Conservation (phyloP, 805 yeast species). For the Schizosaccharomyces japonicus region DNA sequence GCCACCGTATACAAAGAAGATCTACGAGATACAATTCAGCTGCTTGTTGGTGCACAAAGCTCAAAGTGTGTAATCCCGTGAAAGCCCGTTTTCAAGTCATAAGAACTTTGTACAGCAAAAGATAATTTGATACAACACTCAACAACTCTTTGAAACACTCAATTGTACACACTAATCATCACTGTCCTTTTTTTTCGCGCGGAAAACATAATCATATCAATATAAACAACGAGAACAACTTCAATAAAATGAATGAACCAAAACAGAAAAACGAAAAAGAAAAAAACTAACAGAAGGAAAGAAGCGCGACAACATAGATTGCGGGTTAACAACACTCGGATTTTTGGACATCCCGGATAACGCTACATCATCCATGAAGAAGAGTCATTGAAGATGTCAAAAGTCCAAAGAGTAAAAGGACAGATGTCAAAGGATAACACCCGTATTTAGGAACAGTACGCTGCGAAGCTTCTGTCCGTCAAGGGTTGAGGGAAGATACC, state of each 20-base stretch:
- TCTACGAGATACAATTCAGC: no score
- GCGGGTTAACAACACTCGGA: no score
- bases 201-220: neutral
- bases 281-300: neutral
- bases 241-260: neutral
- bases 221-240: neutral
- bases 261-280: neutral
- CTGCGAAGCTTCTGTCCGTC: constrained; percentile 37
- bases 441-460: constrained; percentile 30
- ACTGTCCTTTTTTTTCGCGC: neutral
- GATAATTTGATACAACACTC: no score
- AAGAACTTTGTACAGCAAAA: no score
- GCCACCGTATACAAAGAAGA: no score
- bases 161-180: neutral
- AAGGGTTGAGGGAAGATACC: constrained; percentile 67
- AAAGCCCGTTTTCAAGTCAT: no score
- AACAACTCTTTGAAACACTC: neutral
- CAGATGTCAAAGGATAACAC: neutral
- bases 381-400: neutral
- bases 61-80: no score
- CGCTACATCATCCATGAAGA: neutral
- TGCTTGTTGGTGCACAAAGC: no score
- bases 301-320: no score
- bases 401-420: neutral
- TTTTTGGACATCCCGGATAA: no score